These are phyloP conservation scores for Russula emetica DNA, from an alignment of 768 basidiomycete species.

Conservation along the genomic window DNA sequence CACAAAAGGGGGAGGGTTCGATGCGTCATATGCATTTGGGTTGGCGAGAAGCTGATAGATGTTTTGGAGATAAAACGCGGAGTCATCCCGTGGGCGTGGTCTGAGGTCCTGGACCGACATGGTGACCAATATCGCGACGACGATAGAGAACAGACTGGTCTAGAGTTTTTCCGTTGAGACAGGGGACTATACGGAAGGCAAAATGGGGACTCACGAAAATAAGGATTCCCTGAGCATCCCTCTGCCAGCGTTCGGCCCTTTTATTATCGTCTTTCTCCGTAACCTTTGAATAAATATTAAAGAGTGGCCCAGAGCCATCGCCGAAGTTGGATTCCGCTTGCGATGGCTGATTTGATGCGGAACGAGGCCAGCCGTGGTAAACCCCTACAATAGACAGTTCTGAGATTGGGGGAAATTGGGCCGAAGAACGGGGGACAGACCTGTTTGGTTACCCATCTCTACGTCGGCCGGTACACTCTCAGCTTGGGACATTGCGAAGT, in stretches of 20 bases:
- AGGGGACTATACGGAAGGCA: background rate
- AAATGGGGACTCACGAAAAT: background rate
- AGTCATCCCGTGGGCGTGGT: background rate
- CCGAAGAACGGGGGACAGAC: background rate
- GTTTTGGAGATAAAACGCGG: conserved; percentile 1
- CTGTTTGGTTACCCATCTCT: background rate
- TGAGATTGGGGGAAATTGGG: background rate
- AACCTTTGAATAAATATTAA: background rate
- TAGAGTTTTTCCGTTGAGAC: background rate
- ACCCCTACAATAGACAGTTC: background rate
- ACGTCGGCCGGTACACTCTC: background rate
- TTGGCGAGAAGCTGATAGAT: background rate
- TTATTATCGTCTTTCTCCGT: background rate
- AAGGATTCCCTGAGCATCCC: background rate
- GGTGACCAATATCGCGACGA: background rate
- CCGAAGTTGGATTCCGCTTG: background rate
- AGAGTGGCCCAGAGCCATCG: background rate
- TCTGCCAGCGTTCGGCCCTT: background rate
- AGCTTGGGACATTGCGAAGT: background rate
- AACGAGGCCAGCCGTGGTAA: background rate
- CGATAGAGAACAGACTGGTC: conserved; percentile 9
- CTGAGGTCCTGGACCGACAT: background rate
- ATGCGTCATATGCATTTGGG: background rate
- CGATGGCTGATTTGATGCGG: background rate
- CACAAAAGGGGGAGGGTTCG: background rate